Percentiles rank a stretch among this genome's conserved stretches.
These are phyloP conservation scores for Quercus phellos DNA, from an alignment of 331 rosid species.

Conservation along the genomic window DNA sequence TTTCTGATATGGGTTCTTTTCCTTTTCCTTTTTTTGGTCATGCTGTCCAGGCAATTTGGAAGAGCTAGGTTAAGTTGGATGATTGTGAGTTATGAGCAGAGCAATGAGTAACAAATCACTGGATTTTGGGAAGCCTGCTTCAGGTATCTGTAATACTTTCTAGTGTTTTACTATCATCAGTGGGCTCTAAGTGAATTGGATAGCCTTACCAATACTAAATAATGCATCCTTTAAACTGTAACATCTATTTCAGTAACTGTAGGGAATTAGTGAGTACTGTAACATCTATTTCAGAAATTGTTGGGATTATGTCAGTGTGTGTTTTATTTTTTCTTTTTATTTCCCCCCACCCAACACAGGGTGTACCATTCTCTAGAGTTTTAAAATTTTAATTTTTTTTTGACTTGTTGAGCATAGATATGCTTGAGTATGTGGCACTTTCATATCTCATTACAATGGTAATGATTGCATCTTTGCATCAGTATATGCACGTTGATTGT, in stretches of 20 bases:
- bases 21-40: conserved; percentile 14
- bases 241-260: not conserved
- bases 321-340: not conserved
- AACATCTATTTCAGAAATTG: not conserved
- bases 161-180: not conserved
- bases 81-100: conserved; percentile 27
- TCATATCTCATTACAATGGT: not conserved
- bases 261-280: not conserved
- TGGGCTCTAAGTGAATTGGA: conserved; percentile 5
- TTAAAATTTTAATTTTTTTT: not conserved
- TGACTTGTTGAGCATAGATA: not conserved
- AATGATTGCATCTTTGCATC: not conserved
- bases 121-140: conserved; percentile 57
- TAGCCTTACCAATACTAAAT: not conserved
- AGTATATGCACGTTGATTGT: not conserved
- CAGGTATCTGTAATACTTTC: conserved; percentile 47
- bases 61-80: conserved; percentile 29
- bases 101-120: conserved; percentile 37
- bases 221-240: not conserved
- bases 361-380: not conserved
- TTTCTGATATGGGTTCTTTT: conserved; percentile 1
- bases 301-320: not conserved
- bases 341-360: not conserved
- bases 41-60: conserved; percentile 17
- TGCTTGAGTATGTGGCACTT: not conserved